Evolutionary conservation across 768 basidiomycete species (phyloP), one percentile per base, ranked within the genome.

Genomic region (Panaeolus cyanescens): DNA sequence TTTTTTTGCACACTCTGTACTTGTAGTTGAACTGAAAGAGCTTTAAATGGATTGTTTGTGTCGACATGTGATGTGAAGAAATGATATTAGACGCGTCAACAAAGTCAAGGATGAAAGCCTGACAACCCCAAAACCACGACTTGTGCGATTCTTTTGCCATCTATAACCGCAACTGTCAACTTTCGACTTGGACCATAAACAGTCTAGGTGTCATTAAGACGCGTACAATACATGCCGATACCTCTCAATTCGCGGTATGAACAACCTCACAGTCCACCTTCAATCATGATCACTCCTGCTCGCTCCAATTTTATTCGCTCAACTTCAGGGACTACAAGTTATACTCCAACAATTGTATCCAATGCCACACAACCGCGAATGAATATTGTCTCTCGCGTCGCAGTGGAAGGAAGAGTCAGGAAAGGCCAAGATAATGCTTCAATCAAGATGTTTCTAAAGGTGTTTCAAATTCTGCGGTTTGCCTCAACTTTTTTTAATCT

Each of bases 361-460:
- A 75, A 72, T 22, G 75, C 78, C 7, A 74, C 75, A 19, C 74
- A 73, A 59, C 78, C 79, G 55, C 87, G 83, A 68, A 67, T 87
- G 55, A 91, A 90, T 68, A 76, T 92, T 15, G 89, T 92, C 3
- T 87, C 89, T 53, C 87, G 89, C 55, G 81, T 92, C 32, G 86
- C 85, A 22, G 84, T 93, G 54, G 89, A 91, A 68, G 91, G 91
- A 31, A 88, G 85, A 72, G 85, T 86, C 20, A 88, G 85, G 72
- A 82, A 83, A 59, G 84, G 82, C 1, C 77, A 83, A 45, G 88
- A 91, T 67, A 88, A 85, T 36, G 89, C 84, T 33, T 76, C 83
- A 17, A 83, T 93, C 55, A 87, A 81, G 65, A 86, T 92, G 81
- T 93, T 90, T 74, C 80, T 93, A 65, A 93, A 90, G 80, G 91